These are phyloP conservation scores for Hibiscus trionum DNA, from an alignment of 345 rosid species.

Conservation along the genomic window DNA sequence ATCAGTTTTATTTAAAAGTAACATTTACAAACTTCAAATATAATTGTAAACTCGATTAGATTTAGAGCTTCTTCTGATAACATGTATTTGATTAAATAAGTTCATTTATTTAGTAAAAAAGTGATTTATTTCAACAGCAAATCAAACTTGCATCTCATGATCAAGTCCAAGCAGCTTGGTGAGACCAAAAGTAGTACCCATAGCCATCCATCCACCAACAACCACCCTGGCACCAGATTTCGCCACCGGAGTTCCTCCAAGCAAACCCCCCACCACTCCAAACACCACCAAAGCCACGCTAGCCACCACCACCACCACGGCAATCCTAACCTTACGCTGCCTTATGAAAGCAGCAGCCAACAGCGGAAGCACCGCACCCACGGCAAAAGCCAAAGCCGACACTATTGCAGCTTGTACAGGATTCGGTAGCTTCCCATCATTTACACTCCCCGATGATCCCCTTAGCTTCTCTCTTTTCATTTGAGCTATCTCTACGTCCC, in stretches of 20 bases:
- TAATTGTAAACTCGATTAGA: no score
- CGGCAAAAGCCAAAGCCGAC: slow-evolving; percentile 71
- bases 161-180: slow-evolving; percentile 69
- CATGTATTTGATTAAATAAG: no score
- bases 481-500: slow-evolving; percentile 55
- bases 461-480: slow-evolving; percentile 29
- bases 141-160: slow-evolving; percentile 30
- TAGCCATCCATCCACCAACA: slow-evolving; percentile 91
- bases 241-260: slow-evolving; percentile 59
- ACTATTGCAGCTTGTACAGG: slow-evolving; percentile 82
- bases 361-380: slow-evolving; percentile 81
- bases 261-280: slow-evolving; percentile 72
- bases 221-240: slow-evolving; percentile 52
- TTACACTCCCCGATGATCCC: not conserved
- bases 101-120: no score
- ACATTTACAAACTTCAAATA: no score
- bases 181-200: slow-evolving; percentile 83
- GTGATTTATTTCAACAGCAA: not conserved
- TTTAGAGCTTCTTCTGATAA: no score
- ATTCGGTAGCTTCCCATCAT: slow-evolving; percentile 48
- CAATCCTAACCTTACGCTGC: slow-evolving; percentile 51
- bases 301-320: slow-evolving; percentile 49
- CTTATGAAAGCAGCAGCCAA: slow-evolving; percentile 72
- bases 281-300: slow-evolving; percentile 51
- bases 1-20: no score